Evolutionary conservation across 306 rosid genomes (phyloP).

Genomic region (Cucurbita argyrosperma): DNA sequence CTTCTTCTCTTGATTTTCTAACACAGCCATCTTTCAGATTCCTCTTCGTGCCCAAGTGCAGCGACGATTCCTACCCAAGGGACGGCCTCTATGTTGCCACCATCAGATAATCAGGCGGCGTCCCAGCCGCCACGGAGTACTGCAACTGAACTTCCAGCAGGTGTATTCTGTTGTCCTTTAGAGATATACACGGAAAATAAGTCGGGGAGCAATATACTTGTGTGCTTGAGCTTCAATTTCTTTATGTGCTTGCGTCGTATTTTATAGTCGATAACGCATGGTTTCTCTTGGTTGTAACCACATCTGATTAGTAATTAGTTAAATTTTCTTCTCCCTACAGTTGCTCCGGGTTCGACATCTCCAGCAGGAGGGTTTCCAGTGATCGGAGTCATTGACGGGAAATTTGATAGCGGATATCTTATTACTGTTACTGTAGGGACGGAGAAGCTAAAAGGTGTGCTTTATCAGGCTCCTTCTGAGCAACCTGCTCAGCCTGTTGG

Average conservation of each 20-base stretch:
- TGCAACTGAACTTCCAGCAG: conserved; percentile 36
- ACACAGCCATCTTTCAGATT: conserved; percentile 29
- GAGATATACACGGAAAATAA: background rate
- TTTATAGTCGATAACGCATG: background rate
- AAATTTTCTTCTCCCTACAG: background rate
- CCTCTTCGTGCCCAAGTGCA: conserved; percentile 20
- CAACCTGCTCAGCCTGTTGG: conserved; percentile 2
- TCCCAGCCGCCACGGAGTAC: conserved; percentile 23
- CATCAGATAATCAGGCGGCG: conserved; percentile 18
- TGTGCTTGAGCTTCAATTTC: background rate
- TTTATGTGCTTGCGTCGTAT: background rate
- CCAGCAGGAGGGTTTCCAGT: conserved; percentile 28
- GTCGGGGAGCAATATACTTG: background rate
- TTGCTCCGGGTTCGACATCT: conserved; percentile 23
- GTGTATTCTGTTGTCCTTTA: conserved; percentile 15
- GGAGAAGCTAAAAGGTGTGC: conserved; percentile 66
- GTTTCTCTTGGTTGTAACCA: background rate
- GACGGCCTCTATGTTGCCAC: conserved; percentile 17
- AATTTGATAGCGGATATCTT: conserved; percentile 82
- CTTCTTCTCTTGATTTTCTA: background rate
- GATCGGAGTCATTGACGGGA: conserved; percentile 76
- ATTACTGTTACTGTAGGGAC: conserved; percentile 69
- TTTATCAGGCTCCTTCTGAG: conserved; percentile 43
- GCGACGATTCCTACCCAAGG: conserved; percentile 19
- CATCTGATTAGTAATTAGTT: background rate